Base-by-base conservation (phyloP, 1,284 basidiomycete genomes). In the Thelephora terrestris region DNA sequence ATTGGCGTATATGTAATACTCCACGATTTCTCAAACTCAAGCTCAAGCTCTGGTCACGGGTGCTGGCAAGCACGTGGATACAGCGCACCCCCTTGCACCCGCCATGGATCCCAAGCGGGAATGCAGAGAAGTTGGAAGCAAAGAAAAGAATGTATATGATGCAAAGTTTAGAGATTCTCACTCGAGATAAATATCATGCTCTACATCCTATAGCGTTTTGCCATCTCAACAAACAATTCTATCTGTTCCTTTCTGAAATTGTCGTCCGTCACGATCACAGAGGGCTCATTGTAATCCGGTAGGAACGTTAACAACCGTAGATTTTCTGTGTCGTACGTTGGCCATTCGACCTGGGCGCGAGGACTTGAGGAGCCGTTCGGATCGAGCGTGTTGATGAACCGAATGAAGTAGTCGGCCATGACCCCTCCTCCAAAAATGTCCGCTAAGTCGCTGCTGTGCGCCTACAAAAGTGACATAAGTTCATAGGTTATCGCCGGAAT, bases 381-480 rank as follows among this genome's bases (percentile, higher is more conserved):
- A 43, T 61, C 51, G 16, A 60, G 54, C 38, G 57, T 20, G 50
- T 56, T 57, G 39, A 56, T 58, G 48, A 61, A 61, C 47, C 59
- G 50, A 42, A 61, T 50, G 21, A 61, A 52, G 49, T 55, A 58
- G 48, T 58, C 55, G 14, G 56, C 48, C 42, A 60, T 25, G 21
- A 58, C 59, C 25, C 56, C 55, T 16, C 49, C 50, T 20, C 50
- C 54, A 47, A 52, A 61, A 4, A 57, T 43, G 37, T 59, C 54
- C 5, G 52, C 38, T 7, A 61, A 43, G 44, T 61, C 60, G 9
- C 52, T 54, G 3, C 43, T 56, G 45, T 61, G 60, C 0, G 47
- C 36, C 51, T 18, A 43, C 46, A 9, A 10, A 42, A 12, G n/a
- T 42, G 12, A 17, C 24, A 45, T 16, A 43, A 16, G 18, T 7